These are phyloP conservation scores for Bryopsis sp. DNA, from an alignment of 139 green algal species.

Conservation along the genomic window DNA sequence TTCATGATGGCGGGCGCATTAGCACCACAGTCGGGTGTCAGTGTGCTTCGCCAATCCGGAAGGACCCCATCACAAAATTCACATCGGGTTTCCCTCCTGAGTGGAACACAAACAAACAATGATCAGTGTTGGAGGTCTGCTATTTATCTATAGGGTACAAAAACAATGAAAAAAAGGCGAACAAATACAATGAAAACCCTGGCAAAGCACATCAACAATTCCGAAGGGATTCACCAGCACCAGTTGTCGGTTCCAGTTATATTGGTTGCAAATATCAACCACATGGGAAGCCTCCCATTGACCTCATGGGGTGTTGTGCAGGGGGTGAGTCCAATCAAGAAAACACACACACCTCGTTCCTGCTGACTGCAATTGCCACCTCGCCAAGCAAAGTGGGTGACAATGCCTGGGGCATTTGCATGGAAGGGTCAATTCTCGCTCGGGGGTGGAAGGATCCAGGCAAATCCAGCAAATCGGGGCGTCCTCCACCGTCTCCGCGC, in stretches of 20 bases:
- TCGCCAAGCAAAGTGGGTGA: conserved; percentile 56
- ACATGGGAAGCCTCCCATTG: no score
- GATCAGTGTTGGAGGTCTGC: no score
- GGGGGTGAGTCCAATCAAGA: neutral
- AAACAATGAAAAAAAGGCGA: no score
- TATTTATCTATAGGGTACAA: no score
- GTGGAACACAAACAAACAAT: neutral
- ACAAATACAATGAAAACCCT: no score
- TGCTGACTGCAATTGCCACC: conserved; percentile 79
- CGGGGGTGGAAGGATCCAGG: conserved; percentile 35
- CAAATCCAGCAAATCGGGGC: conserved; percentile 72
- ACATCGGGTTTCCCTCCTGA: conserved; percentile 71
- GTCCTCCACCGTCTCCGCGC: conserved; percentile 18
- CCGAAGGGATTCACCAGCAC: no score
- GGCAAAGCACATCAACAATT: no score
- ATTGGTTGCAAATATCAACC: no score
- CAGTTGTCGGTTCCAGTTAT: no score
- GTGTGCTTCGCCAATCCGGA: conserved; percentile 64
- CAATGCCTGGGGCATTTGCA: conserved; percentile 64
- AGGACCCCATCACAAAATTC: conserved; percentile 72
- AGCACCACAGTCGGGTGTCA: conserved; percentile 48
- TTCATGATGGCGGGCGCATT: conserved; percentile 80
- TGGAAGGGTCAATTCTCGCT: conserved; percentile 33
- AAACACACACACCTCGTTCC: conserved; percentile 47
- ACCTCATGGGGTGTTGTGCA: neutral